Percentiles rank a stretch among this genome's conserved stretches.
phyloP scores from a whole-genome alignment of 129 eudicot genomes.

The Flaveria brownii region DNA sequence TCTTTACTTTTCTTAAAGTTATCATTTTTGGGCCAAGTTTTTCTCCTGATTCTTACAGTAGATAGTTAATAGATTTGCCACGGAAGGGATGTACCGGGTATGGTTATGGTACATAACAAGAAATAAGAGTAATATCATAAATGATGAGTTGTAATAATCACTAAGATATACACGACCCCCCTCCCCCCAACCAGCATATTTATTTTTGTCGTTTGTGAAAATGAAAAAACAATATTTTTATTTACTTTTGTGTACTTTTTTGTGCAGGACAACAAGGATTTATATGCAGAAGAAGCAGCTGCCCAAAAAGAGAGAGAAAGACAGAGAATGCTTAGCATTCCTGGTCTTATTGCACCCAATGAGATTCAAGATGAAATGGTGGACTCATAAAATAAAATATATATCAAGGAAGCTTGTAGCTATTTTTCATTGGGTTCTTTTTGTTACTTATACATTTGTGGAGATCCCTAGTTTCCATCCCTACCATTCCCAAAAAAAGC shows the following conservation, averaged over 20 bases:
- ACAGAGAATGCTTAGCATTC: constrained; percentile 78
- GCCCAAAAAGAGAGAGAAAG: constrained; percentile 89
- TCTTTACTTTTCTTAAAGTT: no score
- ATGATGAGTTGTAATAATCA: no score
- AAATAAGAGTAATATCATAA: no score
- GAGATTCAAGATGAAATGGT: constrained; percentile 97
- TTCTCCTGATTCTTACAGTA: no score
- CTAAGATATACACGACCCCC: background rate
- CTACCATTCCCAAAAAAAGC: constrained; percentile 7
- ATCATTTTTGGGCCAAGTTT: no score
- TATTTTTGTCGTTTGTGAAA: background rate
- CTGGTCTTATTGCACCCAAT: constrained; percentile 95
- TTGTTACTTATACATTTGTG: constrained; percentile 28
- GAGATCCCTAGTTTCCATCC: constrained; percentile 28
- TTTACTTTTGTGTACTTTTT: background rate
- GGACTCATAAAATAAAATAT: constrained; percentile 49
- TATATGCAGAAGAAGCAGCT: constrained; percentile 97
- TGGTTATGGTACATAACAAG: no score
- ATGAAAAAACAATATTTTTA: background rate
- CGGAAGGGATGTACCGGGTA: no score
- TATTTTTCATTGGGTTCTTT: constrained; percentile 23
- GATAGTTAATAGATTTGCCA: no score
- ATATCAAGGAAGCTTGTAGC: constrained; percentile 17
- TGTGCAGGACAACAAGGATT: constrained; percentile 92
- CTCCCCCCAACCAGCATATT: background rate